Base-by-base conservation (phyloP, 2,329 filamentous ascomycete species). In the Colletotrichum sp. region DNA sequence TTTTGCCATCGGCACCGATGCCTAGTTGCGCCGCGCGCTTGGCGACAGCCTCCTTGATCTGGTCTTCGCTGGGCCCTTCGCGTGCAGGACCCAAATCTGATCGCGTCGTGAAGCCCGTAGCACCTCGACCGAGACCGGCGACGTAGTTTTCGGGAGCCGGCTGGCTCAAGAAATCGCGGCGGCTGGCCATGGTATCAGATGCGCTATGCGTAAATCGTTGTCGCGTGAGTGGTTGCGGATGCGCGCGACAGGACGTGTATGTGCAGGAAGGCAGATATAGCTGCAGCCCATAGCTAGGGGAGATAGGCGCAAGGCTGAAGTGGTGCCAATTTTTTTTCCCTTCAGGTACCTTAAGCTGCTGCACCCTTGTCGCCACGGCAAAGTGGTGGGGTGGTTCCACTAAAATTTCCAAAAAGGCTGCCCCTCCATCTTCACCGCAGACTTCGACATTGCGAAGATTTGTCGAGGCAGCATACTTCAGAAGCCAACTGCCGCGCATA, bases 41-140 rank as follows among this genome's bases (percentile, higher is more conserved):
- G 65, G 96, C 96, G 80, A 99, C 94, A 77, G 95, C 96, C 85
- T 98, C 97, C 85, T 99, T 98, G 87, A 99, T 98, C 86, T 99
- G 96, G 84, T 99, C 97, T 81, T 98, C 96, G 77, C 95, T 98
- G 65, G 97, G 97, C 18, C 97, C 97, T 88, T 98, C 96, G 81
- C 96, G 92, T 75, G 96, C 96, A 67, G 98, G 97, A 74, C 98
- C 97, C 74, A 99, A 90, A 90, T 99, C 97, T 73, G 96, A 99
- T 81, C 98, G 93, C 55, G 97, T 99, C 18, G 97, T 99, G 88
- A 99, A 99, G 76, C 98, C 97, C 9, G 97, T 99, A 26, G 98
- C 98, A 87, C 97, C 97, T 90, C 98, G 95, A 86, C 97, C 97
- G 78, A 99, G 93, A 91, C 97, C 97, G 78, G 97, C 97, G 78